Base-by-base conservation (phyloP, 2,329 filamentous ascomycete genomes). In the Colletotrichum tabaci region DNA sequence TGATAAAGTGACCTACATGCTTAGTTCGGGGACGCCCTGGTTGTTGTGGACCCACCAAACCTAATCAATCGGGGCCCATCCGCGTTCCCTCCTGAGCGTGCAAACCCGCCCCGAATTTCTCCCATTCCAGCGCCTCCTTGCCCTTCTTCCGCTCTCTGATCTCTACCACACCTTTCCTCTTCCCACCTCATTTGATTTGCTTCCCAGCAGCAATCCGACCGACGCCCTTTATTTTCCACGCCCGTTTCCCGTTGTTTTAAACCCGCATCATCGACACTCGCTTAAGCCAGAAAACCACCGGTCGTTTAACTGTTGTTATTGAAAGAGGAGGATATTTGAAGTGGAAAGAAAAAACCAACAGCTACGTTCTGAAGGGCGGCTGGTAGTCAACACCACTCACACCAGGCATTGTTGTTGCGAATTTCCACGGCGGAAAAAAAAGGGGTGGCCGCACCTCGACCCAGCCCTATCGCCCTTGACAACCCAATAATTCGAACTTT, bases 141-240 rank as follows among this genome's bases (percentile, higher is more conserved):
- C 46, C 66, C 46, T 58, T 44, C 62, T 49, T 38, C 35, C 15
- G 40, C 61, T 55, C 53, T 55, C 49, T 47, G 38, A 21, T 44
- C 47, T 58, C 49, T 38, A 40, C 52, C 61, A 12, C 53, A 35
- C 61, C 49, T 50, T 21, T 21, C 40, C 26, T 35, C 61, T 53
- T 60, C 21, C 65, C 42, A 53, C 26, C 53, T 61, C 26, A 66
- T 60, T 53, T 61, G 68, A 69, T 44, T 72, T 72, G 68, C 75
- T 73, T 76, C 75, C 76, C 66, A 60, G 53, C 61, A 63, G 66
- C 62, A 70, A 57, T 60, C 60, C 58, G 64, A 61, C 62, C 58
- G 64, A 61, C 44, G 55, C 55, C 56, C n/a, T 57, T 65, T 62
- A 18, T 9, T 38, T 38, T 8, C 21, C 58, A 49, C 53, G 10